Percentiles rank a stretch among this genome's conserved stretches.
Conservation (phyloP, 139 green algal species). For the Yamagishiella unicocca region DNA sequence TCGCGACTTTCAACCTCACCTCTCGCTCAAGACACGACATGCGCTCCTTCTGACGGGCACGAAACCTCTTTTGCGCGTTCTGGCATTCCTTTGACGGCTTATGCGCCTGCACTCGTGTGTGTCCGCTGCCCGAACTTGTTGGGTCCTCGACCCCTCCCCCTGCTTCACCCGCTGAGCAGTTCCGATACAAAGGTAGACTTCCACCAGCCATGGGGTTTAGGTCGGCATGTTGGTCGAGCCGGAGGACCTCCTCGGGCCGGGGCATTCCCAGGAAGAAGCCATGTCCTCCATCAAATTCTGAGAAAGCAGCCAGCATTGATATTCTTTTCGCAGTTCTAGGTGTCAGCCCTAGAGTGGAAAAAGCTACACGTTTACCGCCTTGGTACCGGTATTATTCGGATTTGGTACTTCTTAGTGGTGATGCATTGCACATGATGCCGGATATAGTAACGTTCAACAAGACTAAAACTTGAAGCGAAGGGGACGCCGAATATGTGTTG, state of each 20-base stretch:
- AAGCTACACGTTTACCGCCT: no score
- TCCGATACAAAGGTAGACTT: not conserved
- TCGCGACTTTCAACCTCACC: no score
- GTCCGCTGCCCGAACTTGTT: constrained; percentile 13
- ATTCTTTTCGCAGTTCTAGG: no score
- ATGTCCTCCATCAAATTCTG: not conserved
- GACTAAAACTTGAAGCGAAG: no score
- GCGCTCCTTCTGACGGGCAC: constrained; percentile 33
- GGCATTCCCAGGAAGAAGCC: not conserved
- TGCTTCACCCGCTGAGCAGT: not conserved
- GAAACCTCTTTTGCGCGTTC: constrained; percentile 36
- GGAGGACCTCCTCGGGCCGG: not conserved
- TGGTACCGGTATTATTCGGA: no score
- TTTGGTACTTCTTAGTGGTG: no score
- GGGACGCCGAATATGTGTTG: no score
- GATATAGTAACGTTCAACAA: no score
- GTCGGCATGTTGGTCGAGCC: not conserved
- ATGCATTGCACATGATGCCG: no score
- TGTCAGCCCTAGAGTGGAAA: no score
- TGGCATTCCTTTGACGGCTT: not conserved
- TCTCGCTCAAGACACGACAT: not conserved
- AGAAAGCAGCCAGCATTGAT: constrained; percentile 2
- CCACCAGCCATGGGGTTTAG: not conserved
- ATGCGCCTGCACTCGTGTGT: not conserved
- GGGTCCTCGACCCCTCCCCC: not conserved